Conservation (phyloP, 495 filamentous ascomycete species). For the Penicillium antarcticum region DNA sequence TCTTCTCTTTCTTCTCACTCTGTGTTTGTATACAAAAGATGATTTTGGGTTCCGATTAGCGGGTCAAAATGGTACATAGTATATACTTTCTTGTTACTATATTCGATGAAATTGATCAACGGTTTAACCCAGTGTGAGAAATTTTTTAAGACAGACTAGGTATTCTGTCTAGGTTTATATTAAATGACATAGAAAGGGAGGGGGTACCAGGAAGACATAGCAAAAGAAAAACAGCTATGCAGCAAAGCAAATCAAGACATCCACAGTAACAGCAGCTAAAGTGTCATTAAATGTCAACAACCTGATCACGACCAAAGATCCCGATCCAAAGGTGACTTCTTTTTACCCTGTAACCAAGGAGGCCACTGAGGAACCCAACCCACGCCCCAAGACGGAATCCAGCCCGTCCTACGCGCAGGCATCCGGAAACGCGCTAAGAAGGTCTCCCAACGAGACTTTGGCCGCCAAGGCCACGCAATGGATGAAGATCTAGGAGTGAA, state of each 20-base stretch:
- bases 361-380: too few relatives aligned
- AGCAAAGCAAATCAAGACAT: too few relatives aligned
- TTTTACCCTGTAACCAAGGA: constrained; percentile 7
- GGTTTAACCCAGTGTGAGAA: too few relatives aligned
- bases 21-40: not conserved
- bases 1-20: not conserved
- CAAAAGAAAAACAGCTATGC: too few relatives aligned
- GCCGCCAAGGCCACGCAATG: constrained; percentile 26
- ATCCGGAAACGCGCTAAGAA: constrained; percentile 9
- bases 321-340: constrained; percentile 4
- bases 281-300: too few relatives aligned
- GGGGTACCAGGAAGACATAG: too few relatives aligned
- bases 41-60: not conserved
- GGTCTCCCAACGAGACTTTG: constrained; percentile 4
- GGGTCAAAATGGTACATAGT: not conserved
- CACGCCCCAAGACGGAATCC: not conserved
- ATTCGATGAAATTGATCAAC: not conserved
- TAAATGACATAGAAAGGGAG: too few relatives aligned
- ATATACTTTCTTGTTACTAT: not conserved
- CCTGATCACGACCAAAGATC: constrained; percentile 25
- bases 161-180: not conserved
- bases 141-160: too few relatives aligned
- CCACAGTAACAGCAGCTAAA: too few relatives aligned
- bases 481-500: constrained; percentile 11
- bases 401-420: constrained; percentile 8